Percentiles rank a stretch among this genome's conserved stretches.
Evolutionary conservation across 2,329 filamentous ascomycete species (phyloP).

Genomic region (Cytospora chrysosperma): DNA sequence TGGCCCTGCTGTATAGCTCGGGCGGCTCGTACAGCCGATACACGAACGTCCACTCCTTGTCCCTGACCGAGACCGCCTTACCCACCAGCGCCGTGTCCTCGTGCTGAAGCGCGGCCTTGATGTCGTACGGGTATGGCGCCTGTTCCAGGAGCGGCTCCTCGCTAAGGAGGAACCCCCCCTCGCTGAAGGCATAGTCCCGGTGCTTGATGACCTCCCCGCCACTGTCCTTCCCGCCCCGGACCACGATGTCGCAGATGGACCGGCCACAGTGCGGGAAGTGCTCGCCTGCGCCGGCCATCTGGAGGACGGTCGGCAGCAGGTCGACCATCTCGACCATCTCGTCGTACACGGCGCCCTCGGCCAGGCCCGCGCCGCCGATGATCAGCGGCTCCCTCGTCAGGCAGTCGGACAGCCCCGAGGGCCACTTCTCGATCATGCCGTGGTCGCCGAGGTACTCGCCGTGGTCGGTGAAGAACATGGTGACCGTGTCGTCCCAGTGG

Average conservation of each 20-base stretch:
- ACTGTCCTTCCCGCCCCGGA: neutral
- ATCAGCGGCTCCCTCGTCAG: no score
- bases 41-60: slow-evolving; percentile 40
- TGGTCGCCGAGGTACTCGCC: no score
- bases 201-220: slow-evolving; percentile 28
- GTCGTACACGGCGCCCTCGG: no score
- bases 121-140: slow-evolving; percentile 43
- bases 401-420: no score
- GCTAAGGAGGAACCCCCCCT: slow-evolving; percentile 42
- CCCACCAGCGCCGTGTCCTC: slow-evolving; percentile 41
- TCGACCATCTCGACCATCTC: no score
- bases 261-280: no score
- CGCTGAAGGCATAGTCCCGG: slow-evolving; percentile 41
- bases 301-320: no score
- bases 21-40: slow-evolving; percentile 44
- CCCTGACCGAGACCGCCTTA: slow-evolving; percentile 38
- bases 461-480: no score
- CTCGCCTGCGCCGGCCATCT: no score
- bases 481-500: no score
- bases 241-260: slow-evolving; percentile 5
- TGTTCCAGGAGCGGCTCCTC: slow-evolving; percentile 46
- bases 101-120: slow-evolving; percentile 44
- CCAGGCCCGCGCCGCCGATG: no score
- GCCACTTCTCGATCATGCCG: no score
- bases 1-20: slow-evolving; percentile 40